phyloP scores from a whole-genome alignment of 1,284 basidiomycete species.

The Boletus semigastroideus region DNA sequence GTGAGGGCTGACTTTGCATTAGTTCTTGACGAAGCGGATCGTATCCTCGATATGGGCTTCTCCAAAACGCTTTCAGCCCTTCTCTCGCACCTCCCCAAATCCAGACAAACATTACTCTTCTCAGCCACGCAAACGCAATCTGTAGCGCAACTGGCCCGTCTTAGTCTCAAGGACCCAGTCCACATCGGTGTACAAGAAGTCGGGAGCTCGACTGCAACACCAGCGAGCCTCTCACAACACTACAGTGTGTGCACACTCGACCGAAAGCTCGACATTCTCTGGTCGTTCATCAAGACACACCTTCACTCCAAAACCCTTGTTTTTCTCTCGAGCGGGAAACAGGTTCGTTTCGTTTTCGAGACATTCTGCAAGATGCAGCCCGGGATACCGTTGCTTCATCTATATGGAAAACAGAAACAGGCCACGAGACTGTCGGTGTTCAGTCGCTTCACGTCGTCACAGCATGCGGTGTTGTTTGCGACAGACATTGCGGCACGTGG shows the following conservation, averaged over 20 bases:
- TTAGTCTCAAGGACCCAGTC: conserved; percentile 85
- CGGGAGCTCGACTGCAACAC: conserved; percentile 47
- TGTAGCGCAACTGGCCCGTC: conserved; percentile 85
- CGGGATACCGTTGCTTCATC: conserved; percentile 85
- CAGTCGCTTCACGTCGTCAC: conserved; percentile 75
- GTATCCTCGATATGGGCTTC: conserved; percentile 97
- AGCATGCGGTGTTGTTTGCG: conserved; percentile 83
- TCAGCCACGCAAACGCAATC: conserved; percentile 96
- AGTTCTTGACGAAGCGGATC: conserved; percentile 97
- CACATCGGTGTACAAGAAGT: conserved; percentile 68
- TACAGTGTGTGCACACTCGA: conserved; percentile 86
- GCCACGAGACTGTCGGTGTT: conserved; percentile 83
- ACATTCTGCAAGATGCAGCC: conserved; percentile 95
- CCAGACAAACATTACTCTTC: conserved; percentile 92
- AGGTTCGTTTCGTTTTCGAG: conserved; percentile 97
- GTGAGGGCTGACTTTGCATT: background rate
- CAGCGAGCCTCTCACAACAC: conserved; percentile 83
- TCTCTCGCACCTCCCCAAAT: conserved; percentile 81
- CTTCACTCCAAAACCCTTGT: conserved; percentile 91
- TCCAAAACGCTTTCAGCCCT: conserved; percentile 87
- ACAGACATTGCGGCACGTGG: conserved; percentile 99
- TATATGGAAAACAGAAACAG: conserved; percentile 98
- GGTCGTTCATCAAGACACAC: conserved; percentile 95
- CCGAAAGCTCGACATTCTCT: conserved; percentile 89
- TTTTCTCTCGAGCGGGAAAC: conserved; percentile 95